Base-by-base conservation (phyloP, 192 early-diverging fungal genomes). In the Pilaira anomala region DNA sequence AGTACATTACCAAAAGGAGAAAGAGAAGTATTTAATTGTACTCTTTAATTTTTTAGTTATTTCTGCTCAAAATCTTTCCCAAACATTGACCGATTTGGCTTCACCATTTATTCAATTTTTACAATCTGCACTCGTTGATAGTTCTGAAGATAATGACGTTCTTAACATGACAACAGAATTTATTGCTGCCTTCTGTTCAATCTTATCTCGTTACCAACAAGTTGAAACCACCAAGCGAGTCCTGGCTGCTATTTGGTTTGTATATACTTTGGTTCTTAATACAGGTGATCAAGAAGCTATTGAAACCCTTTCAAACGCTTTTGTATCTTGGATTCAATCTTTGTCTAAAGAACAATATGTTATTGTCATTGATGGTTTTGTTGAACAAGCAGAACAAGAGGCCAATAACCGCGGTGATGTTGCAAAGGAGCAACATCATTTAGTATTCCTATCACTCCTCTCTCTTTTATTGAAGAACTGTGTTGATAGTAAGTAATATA, bases 221-320 rank as follows among this genome's bases (percentile, higher is more conserved):
- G 16, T 39, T 24, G 52, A 53, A 29, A 48, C 57, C 18, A 67
- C 66, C 0, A 53, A 63, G 14, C 60, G 50, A 8, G 49, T 50
- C 19, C 14, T 73, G 7, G 60, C 60, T 30, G 46, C 58, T 30
- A 41, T 67, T 9, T 73, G 71, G 71, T 63, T 67, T 59, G 60
- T 67, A 50, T 71, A 71, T 71, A 29, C 46, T 2, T 41, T 58
- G 30, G 55, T 58, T 11, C 28, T 39, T 12, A 22, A 53, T 3
- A 39, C 33, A 13, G 22, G 42, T 1, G 36, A 48, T 26, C 7
- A 50, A 14, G 29, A 54, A 51, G n/a, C 65, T 12, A 30, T 60
- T 7, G 33, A 41, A 3, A 50, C 57, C 8, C 24, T 67, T 18
- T 48, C 44, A 1, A 26, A 24, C 29, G 48, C 63, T 6, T 65